These are phyloP conservation scores for Cardamine occulta DNA, from an alignment of 345 rosid species.

Conservation along the genomic window DNA sequence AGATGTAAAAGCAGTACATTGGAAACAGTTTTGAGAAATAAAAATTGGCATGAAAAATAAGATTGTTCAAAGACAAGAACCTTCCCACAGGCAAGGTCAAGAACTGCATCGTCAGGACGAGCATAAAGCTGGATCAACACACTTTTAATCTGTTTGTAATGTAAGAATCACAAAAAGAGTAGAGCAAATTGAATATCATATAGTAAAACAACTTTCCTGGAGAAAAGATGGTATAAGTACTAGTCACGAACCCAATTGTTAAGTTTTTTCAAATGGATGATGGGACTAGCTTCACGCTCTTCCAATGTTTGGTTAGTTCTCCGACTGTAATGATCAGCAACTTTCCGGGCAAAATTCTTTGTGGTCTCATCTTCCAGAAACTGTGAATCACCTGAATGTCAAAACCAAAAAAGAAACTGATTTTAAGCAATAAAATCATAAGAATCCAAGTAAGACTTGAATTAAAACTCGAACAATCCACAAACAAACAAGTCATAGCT, in stretches of 20 bases:
- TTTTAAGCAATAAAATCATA: slow-evolving; percentile 6
- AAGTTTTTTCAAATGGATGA: slow-evolving; percentile 92
- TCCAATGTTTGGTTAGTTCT: slow-evolving; percentile 95
- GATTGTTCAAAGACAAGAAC: slow-evolving; percentile 39
- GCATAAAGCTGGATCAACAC: slow-evolving; percentile 93
- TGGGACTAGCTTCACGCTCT: slow-evolving; percentile 98
- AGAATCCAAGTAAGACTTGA: not conserved
- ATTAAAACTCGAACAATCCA: not conserved
- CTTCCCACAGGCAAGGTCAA: slow-evolving; percentile 98
- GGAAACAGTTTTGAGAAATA: not conserved
- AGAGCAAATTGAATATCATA: not conserved
- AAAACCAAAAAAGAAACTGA: slow-evolving; percentile 20
- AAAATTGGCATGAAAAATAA: not conserved
- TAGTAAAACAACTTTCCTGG: not conserved
- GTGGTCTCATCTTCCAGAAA: slow-evolving; percentile 71
- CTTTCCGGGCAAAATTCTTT: slow-evolving; percentile 66
- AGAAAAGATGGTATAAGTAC: slow-evolving; percentile 19
- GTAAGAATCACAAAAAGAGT: not conserved
- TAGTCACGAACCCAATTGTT: slow-evolving; percentile 81
- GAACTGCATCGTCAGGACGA: slow-evolving; percentile 85
- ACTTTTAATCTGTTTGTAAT: slow-evolving; percentile 83
- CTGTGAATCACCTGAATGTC: slow-evolving; percentile 58
- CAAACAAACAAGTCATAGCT: slow-evolving; percentile 1
- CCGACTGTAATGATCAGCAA: slow-evolving; percentile 96
- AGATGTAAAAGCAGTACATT: not conserved